Conservation (phyloP, 345 rosid species). For the Arabidopsis suecica region DNA sequence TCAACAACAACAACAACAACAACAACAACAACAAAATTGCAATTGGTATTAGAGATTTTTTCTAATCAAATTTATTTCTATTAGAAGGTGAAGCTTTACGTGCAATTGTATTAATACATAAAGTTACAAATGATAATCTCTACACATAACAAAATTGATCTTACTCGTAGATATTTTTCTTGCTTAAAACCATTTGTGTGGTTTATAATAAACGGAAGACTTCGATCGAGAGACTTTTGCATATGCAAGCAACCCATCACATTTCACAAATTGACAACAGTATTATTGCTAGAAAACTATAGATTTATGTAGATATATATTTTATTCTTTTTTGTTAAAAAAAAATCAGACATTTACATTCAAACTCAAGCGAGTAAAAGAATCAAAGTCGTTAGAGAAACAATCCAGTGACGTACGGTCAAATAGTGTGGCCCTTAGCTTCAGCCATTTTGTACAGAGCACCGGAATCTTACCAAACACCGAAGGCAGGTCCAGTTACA, state of each 20-base stretch:
- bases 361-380: background rate
- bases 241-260: slow-evolving; percentile 31
- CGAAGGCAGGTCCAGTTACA: slow-evolving; percentile 24
- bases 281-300: no score
- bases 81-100: background rate
- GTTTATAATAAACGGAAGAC: slow-evolving; percentile 13
- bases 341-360: background rate
- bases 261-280: background rate
- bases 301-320: no score
- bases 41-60: background rate
- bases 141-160: background rate
- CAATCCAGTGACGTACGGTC: slow-evolving; percentile 17
- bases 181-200: background rate
- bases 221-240: slow-evolving; percentile 20
- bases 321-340: background rate
- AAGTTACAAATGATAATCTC: background rate
- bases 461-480: slow-evolving; percentile 43
- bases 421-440: slow-evolving; percentile 33
- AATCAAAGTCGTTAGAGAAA: slow-evolving; percentile 24
- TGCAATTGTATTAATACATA: background rate
- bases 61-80: background rate
- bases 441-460: slow-evolving; percentile 11
- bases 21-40: background rate
- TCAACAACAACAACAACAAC: background rate
- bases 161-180: slow-evolving; percentile 8